phyloP scores from a whole-genome alignment of 2,329 filamentous ascomycete species.

The Hansfordia pulvinata region DNA sequence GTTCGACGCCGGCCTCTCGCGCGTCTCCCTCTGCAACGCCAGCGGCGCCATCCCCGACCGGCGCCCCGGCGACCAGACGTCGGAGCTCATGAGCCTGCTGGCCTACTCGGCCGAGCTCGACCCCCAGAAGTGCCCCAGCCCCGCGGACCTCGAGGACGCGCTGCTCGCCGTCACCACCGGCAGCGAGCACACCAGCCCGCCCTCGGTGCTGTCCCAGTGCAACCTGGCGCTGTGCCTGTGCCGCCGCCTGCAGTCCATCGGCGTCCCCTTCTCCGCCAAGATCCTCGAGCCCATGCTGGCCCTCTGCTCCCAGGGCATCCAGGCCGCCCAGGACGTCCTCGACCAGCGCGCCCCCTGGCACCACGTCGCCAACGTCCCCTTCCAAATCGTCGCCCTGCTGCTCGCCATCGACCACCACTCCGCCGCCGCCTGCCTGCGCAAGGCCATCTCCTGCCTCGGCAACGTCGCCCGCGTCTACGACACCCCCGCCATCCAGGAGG shows the following conservation, averaged over 20 bases:
- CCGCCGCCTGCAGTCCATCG: slow-evolving; percentile 36
- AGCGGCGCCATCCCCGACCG: slow-evolving; percentile 24
- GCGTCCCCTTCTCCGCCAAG: slow-evolving; percentile 25
- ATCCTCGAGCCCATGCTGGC: slow-evolving; percentile 31
- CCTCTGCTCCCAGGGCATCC: slow-evolving; percentile 28
- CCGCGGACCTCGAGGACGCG: slow-evolving; percentile 25
- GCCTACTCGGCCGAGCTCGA: slow-evolving; percentile 39
- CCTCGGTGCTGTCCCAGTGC: slow-evolving; percentile 33
- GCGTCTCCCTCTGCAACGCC: slow-evolving; percentile 31
- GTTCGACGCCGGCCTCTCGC: slow-evolving; percentile 41
- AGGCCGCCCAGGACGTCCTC: slow-evolving; percentile 30
- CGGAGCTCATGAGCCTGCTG: slow-evolving; percentile 36
- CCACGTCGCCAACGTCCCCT: slow-evolving; percentile 44
- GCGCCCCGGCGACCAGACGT: slow-evolving; percentile 24
- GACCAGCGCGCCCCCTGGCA: slow-evolving; percentile 37
- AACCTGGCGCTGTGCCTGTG: slow-evolving; percentile 42
- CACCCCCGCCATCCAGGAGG: slow-evolving; percentile 34
- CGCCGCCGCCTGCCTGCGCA: slow-evolving; percentile 29
- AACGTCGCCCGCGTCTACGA: slow-evolving; percentile 27
- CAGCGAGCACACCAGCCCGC: slow-evolving; percentile 22
- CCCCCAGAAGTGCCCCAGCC: slow-evolving; percentile 28
- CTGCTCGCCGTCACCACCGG: slow-evolving; percentile 27
- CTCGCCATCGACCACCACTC: slow-evolving; percentile 38
- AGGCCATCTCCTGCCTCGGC: slow-evolving; percentile 33
- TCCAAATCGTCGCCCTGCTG: slow-evolving; percentile 41